Evolutionary conservation across 192 early-diverging fungal species (phyloP).

Genomic region (Coemansia sp.): DNA sequence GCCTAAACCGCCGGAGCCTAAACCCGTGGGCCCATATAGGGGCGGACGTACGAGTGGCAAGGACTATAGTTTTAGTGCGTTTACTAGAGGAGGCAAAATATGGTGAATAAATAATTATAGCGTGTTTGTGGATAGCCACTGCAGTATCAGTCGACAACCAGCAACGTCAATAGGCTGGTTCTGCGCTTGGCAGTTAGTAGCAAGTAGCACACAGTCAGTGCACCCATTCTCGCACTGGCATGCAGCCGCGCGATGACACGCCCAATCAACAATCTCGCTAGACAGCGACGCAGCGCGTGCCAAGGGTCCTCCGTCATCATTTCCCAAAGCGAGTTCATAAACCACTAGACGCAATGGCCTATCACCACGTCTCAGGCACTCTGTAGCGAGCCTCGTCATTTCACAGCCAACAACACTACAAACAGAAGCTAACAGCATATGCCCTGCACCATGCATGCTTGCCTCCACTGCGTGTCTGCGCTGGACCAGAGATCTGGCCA

Average conservation of each 20-base stretch:
- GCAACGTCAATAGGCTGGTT: constrained; percentile 14
- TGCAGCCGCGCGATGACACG: neutral
- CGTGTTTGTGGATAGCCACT: neutral
- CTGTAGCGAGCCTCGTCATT: constrained; percentile 7
- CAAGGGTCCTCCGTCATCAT: neutral
- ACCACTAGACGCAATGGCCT: constrained; percentile 15
- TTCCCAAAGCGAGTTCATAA: constrained; percentile 14
- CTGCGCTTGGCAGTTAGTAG: constrained; percentile 11
- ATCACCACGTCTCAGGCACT: constrained; percentile 28
- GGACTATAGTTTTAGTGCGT: neutral
- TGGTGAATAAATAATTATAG: too few species aligned
- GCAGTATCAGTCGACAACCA: constrained; percentile 10
- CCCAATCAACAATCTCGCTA: neutral
- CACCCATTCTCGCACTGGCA: constrained; percentile 6
- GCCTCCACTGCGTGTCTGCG: constrained; percentile 14
- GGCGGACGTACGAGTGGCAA: too few species aligned
- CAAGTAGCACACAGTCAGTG: constrained; percentile 8
- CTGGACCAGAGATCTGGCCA: neutral
- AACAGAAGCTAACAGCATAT: constrained; percentile 13
- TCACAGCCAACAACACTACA: neutral
- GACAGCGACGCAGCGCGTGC: neutral
- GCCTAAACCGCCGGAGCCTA: neutral
- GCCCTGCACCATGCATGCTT: constrained; percentile 33
- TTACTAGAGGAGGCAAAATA: too few species aligned
- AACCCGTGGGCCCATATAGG: too few species aligned